Base-by-base conservation (phyloP, 2,329 filamentous ascomycete genomes). In the Fusarium denticulatum region DNA sequence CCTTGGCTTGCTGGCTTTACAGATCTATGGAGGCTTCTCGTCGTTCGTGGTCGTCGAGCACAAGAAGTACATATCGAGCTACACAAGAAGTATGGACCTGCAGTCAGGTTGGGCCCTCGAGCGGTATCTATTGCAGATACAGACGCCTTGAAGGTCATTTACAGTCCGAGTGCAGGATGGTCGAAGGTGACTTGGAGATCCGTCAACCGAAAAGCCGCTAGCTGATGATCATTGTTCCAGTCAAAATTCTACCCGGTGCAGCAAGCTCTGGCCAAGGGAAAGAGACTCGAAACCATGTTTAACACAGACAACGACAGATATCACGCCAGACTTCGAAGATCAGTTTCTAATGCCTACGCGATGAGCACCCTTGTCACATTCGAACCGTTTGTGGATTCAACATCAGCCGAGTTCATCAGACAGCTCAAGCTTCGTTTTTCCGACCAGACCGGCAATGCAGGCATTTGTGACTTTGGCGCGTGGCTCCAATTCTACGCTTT, bases 401-500 rank as follows among this genome's bases (percentile, higher is more conserved):
- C 80, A 1, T 66, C 71, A 18, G 43, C 57, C 8, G 67, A 69
- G 64, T 67, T 71, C 39, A 30, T 73, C 30, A 63, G 42, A 20
- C 62, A 74, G 46, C 68, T 75, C 4, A 67, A 70, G 24, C 45
- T 43, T 46, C 66, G 61, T 32, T 66, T 56, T 43, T 53, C 61
- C 1, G 34, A 60, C 26, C 52, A 52, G 3, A 5, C 61, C 6
- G 50, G 32, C 8, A 39, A 56, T 11, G 45, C 30, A 5, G 68
- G 65, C 3, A 55, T 65, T 13, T 73, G 68, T 77, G 88, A 93
- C 77, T 91, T 93, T 64, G 88, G 89, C 7, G 84, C 86, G 71
- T 94, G 92, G 93, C 83, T 95, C 67, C 93, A 95, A 78, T 94
- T 90, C 80, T 94, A 93, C 76, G 93, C 93, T 1, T 95, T 95